These are phyloP conservation scores for Salix udensis DNA, from an alignment of 345 rosid species.

Conservation along the genomic window DNA sequence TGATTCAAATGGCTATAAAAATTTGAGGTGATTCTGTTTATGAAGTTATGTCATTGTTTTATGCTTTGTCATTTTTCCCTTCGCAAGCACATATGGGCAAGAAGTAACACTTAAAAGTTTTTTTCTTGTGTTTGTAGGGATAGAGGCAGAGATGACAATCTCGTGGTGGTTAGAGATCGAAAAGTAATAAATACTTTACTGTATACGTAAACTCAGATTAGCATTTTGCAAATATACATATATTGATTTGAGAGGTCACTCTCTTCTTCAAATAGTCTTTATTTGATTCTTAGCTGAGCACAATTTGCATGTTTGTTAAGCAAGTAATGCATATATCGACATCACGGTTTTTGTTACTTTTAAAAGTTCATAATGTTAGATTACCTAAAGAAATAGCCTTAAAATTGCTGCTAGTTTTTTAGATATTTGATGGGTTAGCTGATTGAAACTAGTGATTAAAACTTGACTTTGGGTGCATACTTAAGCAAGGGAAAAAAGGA, in stretches of 20 bases:
- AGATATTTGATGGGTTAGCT: no score
- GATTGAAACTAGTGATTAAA: no score
- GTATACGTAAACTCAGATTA: no score
- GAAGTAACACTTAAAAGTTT: background rate
- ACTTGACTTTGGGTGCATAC: no score
- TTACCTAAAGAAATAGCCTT: no score
- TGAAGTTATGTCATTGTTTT: background rate
- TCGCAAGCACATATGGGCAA: background rate
- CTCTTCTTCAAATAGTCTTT: background rate
- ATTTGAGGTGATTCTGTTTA: conserved; percentile 41
- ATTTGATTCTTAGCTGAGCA: background rate
- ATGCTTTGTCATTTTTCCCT: background rate
- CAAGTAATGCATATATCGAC: background rate
- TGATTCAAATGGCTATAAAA: conserved; percentile 52
- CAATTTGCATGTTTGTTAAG: background rate
- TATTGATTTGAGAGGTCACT: background rate
- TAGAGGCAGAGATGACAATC: conserved; percentile 45
- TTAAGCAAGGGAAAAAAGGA: no score
- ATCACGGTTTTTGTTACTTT: background rate
- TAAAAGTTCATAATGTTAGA: background rate
- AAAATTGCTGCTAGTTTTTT: no score
- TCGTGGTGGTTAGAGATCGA: conserved; percentile 53
- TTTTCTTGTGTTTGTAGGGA: conserved; percentile 28
- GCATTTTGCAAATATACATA: no score
- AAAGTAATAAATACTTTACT: conserved; percentile 40